Percentiles rank a stretch among this genome's conserved stretches.
phyloP scores from a whole-genome alignment of 2,329 filamentous ascomycete species.

The Dothistroma septosporum region DNA sequence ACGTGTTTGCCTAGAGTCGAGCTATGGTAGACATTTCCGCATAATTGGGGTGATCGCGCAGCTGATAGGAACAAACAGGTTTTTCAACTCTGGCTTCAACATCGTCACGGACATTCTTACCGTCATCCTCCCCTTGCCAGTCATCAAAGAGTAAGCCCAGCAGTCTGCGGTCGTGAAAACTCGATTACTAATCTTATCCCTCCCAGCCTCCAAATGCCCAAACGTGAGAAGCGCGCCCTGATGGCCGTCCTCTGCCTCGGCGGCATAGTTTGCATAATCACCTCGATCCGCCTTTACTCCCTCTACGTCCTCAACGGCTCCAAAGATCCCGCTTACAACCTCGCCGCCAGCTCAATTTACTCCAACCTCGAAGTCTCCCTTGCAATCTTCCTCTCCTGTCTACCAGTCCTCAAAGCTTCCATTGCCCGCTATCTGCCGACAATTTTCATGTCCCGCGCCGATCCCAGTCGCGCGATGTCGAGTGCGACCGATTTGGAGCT shows the following conservation, averaged over 20 bases:
- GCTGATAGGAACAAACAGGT: background rate
- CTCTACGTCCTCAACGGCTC: slow-evolving; percentile 26
- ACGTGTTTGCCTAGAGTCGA: slow-evolving; percentile 22
- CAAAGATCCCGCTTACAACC: slow-evolving; percentile 19
- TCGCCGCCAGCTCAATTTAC: slow-evolving; percentile 24
- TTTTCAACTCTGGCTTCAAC: slow-evolving; percentile 30
- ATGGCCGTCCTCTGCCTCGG: slow-evolving; percentile 34
- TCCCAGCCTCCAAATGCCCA: slow-evolving; percentile 28
- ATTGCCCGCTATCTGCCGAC: background rate
- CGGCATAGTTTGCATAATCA: slow-evolving; percentile 29
- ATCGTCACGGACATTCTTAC: slow-evolving; percentile 34
- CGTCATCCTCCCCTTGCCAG: slow-evolving; percentile 31
- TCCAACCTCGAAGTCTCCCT: slow-evolving; percentile 8
- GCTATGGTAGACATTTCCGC: slow-evolving; percentile 22
- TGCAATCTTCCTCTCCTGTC: slow-evolving; percentile 2
- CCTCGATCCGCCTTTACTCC: slow-evolving; percentile 28
- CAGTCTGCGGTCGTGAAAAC: background rate
- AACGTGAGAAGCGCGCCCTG: slow-evolving; percentile 30
- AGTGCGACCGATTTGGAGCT: background rate
- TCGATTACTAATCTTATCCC: background rate
- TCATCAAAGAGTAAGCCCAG: slow-evolving; percentile 18
- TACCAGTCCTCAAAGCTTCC: slow-evolving; percentile 5
- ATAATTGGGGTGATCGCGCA: background rate
- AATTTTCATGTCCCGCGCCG: slow-evolving; percentile 1
- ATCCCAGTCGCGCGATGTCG: background rate